Conservation (phyloP, 2,329 filamentous ascomycete genomes). For the Mycosphaerella sp. region DNA sequence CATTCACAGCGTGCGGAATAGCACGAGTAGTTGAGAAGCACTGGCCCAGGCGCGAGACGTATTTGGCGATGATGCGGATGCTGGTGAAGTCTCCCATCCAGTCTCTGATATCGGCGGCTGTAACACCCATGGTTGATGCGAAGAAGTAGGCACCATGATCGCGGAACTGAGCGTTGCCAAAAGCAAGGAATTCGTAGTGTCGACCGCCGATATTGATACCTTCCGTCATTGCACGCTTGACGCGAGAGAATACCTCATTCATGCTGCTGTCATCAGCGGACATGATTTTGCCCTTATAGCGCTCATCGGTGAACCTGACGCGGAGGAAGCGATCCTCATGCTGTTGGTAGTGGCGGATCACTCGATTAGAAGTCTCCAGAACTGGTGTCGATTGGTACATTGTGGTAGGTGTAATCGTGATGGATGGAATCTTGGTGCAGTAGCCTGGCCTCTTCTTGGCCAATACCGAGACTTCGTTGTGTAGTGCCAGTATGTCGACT, state of each 20-base stretch:
- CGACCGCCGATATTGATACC: slow-evolving; percentile 79
- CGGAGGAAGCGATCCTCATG: slow-evolving; percentile 76
- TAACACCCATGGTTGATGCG: slow-evolving; percentile 59
- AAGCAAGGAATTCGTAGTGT: slow-evolving; percentile 83
- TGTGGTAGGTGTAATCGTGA: slow-evolving; percentile 74
- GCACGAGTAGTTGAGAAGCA: slow-evolving; percentile 90
- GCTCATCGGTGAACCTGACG: slow-evolving; percentile 84
- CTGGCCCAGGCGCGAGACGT: slow-evolving; percentile 82
- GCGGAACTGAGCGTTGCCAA: slow-evolving; percentile 90
- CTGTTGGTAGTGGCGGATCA: slow-evolving; percentile 65
- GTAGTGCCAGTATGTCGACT: slow-evolving; percentile 59
- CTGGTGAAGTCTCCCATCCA: slow-evolving; percentile 84
- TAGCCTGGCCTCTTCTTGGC: slow-evolving; percentile 51
- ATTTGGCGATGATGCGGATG: slow-evolving; percentile 81
- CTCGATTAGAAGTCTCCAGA: slow-evolving; percentile 81
- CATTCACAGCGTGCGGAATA: slow-evolving; percentile 56
- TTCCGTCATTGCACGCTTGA: slow-evolving; percentile 64
- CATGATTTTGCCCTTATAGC: slow-evolving; percentile 42
- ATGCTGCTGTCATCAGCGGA: slow-evolving; percentile 31
- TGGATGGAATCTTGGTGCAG: slow-evolving; percentile 70
- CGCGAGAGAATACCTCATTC: slow-evolving; percentile 59
- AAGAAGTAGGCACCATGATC: slow-evolving; percentile 94
- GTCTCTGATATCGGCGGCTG: slow-evolving; percentile 67
- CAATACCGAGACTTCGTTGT: slow-evolving; percentile 35
- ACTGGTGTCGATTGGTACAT: slow-evolving; percentile 71